Percentiles rank a stretch among this genome's conserved stretches.
These are phyloP conservation scores for Trypethelium eluteriae DNA, from an alignment of 495 filamentous ascomycete species.

Conservation along the genomic window DNA sequence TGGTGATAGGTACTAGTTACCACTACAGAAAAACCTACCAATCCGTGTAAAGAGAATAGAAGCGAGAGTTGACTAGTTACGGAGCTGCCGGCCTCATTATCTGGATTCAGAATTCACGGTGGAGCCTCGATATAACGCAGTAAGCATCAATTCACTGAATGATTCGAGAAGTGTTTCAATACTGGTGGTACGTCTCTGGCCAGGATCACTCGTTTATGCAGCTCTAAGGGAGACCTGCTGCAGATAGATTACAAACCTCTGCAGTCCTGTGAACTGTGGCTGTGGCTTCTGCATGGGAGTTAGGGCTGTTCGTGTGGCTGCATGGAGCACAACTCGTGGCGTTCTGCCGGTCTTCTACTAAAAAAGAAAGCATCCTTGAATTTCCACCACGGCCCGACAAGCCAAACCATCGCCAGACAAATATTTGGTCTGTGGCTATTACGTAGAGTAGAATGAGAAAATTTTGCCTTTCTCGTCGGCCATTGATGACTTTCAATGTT, in stretches of 20 bases:
- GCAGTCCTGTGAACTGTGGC: neutral
- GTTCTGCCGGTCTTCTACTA: neutral
- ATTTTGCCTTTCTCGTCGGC: neutral
- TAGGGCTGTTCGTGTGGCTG: conserved; percentile 9
- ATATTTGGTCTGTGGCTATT: neutral
- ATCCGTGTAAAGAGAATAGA: too few species aligned
- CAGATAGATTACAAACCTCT: neutral
- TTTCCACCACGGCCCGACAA: neutral
- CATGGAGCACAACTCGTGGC: neutral
- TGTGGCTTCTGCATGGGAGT: neutral
- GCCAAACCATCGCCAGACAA: neutral
- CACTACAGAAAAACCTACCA: too few species aligned
- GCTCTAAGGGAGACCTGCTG: neutral
- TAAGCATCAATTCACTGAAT: neutral
- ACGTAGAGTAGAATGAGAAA: neutral
- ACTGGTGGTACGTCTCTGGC: neutral
- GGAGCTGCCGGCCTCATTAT: neutral
- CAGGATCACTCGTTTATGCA: neutral
- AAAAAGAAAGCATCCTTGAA: neutral
- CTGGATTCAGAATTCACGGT: neutral
- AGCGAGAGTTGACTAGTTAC: too few species aligned
- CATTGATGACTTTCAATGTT: neutral
- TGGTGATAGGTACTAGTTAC: too few species aligned
- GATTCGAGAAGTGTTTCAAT: neutral
- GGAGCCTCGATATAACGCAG: neutral